phyloP scores from a whole-genome alignment of 129 eudicot species.

The Flaveria bidentis region DNA sequence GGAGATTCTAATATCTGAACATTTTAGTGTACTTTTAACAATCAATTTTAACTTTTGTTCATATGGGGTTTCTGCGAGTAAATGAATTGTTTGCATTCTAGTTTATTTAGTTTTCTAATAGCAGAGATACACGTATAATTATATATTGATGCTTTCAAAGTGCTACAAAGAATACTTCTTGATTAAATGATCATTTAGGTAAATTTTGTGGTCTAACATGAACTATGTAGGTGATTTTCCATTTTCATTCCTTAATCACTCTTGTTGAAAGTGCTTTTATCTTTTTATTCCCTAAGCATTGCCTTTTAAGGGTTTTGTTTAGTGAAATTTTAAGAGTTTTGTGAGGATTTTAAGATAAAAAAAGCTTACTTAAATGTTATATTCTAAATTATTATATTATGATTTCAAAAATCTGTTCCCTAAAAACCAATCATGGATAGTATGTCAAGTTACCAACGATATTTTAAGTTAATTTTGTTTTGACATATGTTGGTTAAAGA shows the following conservation, averaged over 20 bases:
- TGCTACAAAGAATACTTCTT: background rate
- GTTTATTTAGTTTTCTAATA: background rate
- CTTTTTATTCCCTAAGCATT: too few species aligned
- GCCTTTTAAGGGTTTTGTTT: too few species aligned
- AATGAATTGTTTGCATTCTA: constrained; percentile 14
- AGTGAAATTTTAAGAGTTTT: too few species aligned
- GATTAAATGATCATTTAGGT: background rate
- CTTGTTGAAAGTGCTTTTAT: too few species aligned
- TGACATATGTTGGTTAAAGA: too few species aligned
- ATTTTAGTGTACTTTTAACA: constrained; percentile 29
- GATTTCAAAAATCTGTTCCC: too few species aligned
- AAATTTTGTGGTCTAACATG: background rate
- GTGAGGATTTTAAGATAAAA: too few species aligned
- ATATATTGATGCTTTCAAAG: background rate
- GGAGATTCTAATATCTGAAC: constrained; percentile 13
- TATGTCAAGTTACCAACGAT: too few species aligned
- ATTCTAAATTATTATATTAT: too few species aligned
- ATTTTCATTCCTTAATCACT: background rate
- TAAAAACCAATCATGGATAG: too few species aligned
- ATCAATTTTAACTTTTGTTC: constrained; percentile 23
- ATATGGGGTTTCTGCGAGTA: constrained; percentile 18
- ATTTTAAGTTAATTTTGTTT: too few species aligned
- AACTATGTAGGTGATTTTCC: background rate
- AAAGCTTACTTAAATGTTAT: too few species aligned
- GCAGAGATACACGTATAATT: background rate